These are phyloP conservation scores for Canna indica DNA, from an alignment of 176 grass and related monocot genomes.

Conservation along the genomic window DNA sequence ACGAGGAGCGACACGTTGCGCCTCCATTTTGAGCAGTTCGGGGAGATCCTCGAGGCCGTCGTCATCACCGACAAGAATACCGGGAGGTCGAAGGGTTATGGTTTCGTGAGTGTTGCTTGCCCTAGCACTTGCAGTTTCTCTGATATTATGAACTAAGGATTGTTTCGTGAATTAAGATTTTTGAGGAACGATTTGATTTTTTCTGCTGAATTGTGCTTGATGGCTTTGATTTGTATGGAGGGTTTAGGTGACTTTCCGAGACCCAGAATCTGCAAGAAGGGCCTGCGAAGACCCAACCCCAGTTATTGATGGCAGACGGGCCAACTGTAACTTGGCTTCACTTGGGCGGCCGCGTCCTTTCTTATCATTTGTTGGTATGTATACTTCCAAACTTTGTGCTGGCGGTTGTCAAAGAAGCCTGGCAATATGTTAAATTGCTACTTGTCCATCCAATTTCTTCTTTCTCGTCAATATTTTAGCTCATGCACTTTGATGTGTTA, in stretches of 20 bases:
- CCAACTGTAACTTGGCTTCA: slow-evolving; percentile 93
- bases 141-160: not conserved
- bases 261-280: slow-evolving; percentile 76
- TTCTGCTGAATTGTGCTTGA: not conserved
- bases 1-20: slow-evolving; percentile 15
- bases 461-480: not conserved
- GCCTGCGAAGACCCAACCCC: slow-evolving; percentile 63
- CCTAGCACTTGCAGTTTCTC: not conserved
- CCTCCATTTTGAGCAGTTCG: slow-evolving; percentile 12
- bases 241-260: slow-evolving; percentile 77
- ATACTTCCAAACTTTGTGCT: not conserved
- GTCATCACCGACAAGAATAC: slow-evolving; percentile 17
- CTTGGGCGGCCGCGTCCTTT: slow-evolving; percentile 59
- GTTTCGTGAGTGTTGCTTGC: slow-evolving; percentile 58
- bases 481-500: not conserved
- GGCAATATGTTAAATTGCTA: not conserved
- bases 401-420: not conserved
- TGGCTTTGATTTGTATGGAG: slow-evolving; percentile 8
- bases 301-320: slow-evolving; percentile 73
- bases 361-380: slow-evolving; percentile 28
- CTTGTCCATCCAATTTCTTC: not conserved
- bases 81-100: slow-evolving; percentile 89
- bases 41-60: slow-evolving; percentile 20
- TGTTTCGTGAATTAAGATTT: not conserved
- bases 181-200: not conserved